Evolutionary conservation across 345 rosid genomes (phyloP).

Genomic region (Acer negundo): DNA sequence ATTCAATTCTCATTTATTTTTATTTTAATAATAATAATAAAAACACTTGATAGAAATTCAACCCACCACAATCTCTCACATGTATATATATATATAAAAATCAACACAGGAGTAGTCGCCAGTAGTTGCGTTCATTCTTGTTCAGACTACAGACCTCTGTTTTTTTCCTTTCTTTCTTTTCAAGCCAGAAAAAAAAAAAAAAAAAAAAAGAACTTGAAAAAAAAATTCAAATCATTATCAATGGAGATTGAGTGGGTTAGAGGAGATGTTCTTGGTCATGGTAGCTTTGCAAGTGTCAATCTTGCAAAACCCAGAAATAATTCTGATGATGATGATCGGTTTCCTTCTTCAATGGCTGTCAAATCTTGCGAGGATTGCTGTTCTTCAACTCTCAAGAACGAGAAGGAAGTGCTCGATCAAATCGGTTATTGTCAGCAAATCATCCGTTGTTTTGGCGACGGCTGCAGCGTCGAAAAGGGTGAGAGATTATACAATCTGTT

Average conservation of each 20-base stretch:
- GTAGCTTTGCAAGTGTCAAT: conserved; percentile 67
- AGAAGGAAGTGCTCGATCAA: conserved; percentile 41
- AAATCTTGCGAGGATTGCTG: conserved; percentile 51
- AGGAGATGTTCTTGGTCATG: conserved; percentile 65
- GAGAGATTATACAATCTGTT: conserved; percentile 56
- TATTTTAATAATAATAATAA: neutral
- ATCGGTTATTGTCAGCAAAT: conserved; percentile 52
- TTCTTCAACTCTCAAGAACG: conserved; percentile 49
- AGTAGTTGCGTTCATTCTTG: neutral
- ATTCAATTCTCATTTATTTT: no score
- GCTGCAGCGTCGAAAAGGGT: conserved; percentile 40
- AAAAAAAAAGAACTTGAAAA: neutral
- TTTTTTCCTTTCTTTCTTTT: neutral
- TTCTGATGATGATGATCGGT: conserved; percentile 3
- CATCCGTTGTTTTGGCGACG: conserved; percentile 56
- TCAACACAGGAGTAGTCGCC: neutral
- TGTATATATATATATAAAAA: conserved; percentile 12
- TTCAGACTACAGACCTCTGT: conserved; percentile 18
- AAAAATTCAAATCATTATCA: neutral
- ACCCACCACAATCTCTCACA: neutral
- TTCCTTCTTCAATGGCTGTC: conserved; percentile 58
- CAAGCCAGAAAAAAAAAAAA: neutral
- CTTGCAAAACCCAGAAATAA: conserved; percentile 36
- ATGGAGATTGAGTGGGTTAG: conserved; percentile 64
- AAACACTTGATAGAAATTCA: neutral